Evolutionary conservation across 2,329 filamentous ascomycete species (phyloP).

Genomic region (Microcyclosporella mali): DNA sequence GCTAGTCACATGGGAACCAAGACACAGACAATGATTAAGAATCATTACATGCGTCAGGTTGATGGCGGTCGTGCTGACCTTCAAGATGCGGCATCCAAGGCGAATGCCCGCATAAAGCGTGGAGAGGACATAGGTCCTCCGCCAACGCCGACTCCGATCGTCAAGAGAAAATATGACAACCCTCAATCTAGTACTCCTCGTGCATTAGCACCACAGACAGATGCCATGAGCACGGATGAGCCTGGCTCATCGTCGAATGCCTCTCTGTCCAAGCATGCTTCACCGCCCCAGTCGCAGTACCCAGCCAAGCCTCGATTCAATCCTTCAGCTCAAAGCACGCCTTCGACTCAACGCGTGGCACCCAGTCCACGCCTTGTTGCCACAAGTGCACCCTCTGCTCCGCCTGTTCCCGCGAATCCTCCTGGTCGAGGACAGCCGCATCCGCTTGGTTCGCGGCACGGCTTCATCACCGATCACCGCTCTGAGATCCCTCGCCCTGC

Average conservation of each 20-base stretch:
- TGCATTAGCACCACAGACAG: slow-evolving; percentile 40
- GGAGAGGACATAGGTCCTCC: slow-evolving; percentile 44
- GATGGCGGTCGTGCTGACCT: slow-evolving; percentile 40
- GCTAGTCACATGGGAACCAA: slow-evolving; percentile 76
- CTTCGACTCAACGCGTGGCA: slow-evolving; percentile 23
- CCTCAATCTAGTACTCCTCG: slow-evolving; percentile 35
- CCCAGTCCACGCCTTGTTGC: slow-evolving; percentile 24
- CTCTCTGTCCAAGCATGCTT: slow-evolving; percentile 31
- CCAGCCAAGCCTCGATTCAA: slow-evolving; percentile 28
- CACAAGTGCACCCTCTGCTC: slow-evolving; percentile 16
- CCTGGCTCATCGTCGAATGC: slow-evolving; percentile 23
- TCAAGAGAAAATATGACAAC: slow-evolving; percentile 44
- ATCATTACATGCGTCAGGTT: slow-evolving; percentile 44
- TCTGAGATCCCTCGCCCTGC: slow-evolving; percentile 22
- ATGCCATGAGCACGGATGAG: slow-evolving; percentile 37
- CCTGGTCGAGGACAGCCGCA: slow-evolving; percentile 22
- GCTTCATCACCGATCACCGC: slow-evolving; percentile 28
- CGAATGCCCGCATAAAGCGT: slow-evolving; percentile 36
- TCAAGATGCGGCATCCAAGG: slow-evolving; percentile 36
- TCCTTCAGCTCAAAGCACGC: slow-evolving; percentile 28
- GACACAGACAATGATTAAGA: slow-evolving; percentile 75
- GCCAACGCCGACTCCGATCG: slow-evolving; percentile 43
- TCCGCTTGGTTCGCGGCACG: slow-evolving; percentile 26
- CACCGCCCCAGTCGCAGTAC: slow-evolving; percentile 29
- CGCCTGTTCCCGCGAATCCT: slow-evolving; percentile 21